These are phyloP conservation scores for Arthrobotrys sphaeroides DNA, from an alignment of 2,329 filamentous ascomycete genomes.

Conservation along the genomic window DNA sequence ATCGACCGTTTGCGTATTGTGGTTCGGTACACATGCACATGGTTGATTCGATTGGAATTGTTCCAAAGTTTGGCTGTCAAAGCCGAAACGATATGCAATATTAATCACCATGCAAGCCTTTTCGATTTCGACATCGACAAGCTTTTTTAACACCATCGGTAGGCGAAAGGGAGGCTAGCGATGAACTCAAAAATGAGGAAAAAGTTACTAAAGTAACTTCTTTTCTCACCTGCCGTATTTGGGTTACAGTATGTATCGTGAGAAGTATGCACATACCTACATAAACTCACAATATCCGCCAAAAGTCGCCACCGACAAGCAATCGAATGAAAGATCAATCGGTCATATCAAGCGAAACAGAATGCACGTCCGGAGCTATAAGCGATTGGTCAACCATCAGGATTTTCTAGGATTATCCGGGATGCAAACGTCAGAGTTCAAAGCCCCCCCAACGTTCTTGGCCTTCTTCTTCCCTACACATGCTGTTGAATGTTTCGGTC, in stretches of 20 bases:
- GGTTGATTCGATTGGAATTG: no score
- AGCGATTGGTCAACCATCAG: not conserved
- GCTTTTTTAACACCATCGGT: not conserved
- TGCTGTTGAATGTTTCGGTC: no score
- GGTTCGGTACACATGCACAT: no score
- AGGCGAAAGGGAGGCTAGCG: no score
- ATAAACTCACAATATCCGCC: not conserved
- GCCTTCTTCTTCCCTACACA: not conserved
- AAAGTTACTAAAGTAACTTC: not conserved
- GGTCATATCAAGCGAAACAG: not conserved
- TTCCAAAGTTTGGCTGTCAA: no score
- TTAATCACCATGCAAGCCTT: not conserved
- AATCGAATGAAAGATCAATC: no score
- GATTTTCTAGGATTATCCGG: constrained; percentile 4
- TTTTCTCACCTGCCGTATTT: not conserved
- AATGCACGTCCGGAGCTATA: not conserved
- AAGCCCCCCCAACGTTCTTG: not conserved
- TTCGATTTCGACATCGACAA: constrained; percentile 16
- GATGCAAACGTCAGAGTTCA: constrained; percentile 19
- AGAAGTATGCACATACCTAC: not conserved
- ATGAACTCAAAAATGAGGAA: not conserved
- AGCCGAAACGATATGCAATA: no score
- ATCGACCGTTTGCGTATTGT: no score
- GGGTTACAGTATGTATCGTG: not conserved
- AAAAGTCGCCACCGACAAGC: not conserved